A percentile compares a stretch with the other conserved stretches of the same genome.
Conservation (phyloP, 78 protist species). For the Dictyostelium capitatum region DNA sequence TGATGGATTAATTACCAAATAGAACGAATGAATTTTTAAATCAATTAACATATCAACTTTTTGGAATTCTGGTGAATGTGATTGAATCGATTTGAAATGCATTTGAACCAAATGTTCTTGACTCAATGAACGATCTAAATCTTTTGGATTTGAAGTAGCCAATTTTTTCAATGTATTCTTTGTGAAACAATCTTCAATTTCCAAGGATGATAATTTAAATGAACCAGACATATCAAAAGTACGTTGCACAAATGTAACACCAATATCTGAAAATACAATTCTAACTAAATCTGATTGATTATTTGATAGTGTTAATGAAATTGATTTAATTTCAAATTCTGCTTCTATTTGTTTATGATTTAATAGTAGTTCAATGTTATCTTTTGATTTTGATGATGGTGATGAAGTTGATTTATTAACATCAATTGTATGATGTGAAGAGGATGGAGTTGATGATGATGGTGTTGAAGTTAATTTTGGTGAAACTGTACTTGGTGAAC, state of each 20-base stretch:
- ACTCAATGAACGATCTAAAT: slow-evolving; percentile 6
- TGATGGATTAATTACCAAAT: slow-evolving; percentile 69
- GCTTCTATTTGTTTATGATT: background rate
- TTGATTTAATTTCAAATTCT: slow-evolving; percentile 32
- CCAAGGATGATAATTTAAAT: slow-evolving; percentile 13
- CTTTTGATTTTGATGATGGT: background rate
- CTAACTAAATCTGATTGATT: slow-evolving; percentile 39
- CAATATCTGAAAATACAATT: background rate
- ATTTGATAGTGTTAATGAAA: slow-evolving; percentile 22
- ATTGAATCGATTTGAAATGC: slow-evolving; percentile 47
- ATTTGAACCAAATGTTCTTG: slow-evolving; percentile 18
- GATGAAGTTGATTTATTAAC: background rate
- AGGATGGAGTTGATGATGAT: background rate
- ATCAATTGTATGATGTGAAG: background rate
- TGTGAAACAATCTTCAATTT: slow-evolving; percentile 59
- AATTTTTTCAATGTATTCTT: slow-evolving; percentile 46
- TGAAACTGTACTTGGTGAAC: background rate
- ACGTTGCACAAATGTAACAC: slow-evolving; percentile 30
- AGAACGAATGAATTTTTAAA: slow-evolving; percentile 31
- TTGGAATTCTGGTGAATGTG: slow-evolving; percentile 62
- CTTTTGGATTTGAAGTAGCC: slow-evolving; percentile 67
- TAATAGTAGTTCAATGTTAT: slow-evolving; percentile 8
- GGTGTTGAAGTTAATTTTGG: slow-evolving; percentile 12
- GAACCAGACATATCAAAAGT: slow-evolving; percentile 58
- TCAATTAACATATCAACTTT: slow-evolving; percentile 34